Conservation (phyloP, 1,139 yeast species). For the Yamadazyma taylorii region DNA sequence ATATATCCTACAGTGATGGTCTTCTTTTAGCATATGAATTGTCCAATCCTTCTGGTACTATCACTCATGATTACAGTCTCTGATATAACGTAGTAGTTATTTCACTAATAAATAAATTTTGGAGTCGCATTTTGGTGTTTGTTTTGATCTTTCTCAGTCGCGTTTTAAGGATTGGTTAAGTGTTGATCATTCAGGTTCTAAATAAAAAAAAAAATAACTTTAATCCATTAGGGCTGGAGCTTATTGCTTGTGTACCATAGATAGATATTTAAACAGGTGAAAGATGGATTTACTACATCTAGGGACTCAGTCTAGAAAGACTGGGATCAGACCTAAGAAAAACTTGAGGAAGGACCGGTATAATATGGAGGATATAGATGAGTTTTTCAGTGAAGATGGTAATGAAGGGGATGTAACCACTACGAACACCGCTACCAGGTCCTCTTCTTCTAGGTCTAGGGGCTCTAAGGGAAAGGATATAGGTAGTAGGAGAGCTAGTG, state of each 20-base stretch:
- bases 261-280: no score
- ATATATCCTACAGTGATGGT: slow-evolving; percentile 36
- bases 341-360: slow-evolving; percentile 60
- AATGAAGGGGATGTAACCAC: neutral
- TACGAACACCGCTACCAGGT: neutral
- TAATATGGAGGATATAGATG: slow-evolving; percentile 80
- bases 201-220: no score
- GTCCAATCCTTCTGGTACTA: slow-evolving; percentile 1
- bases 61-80: neutral
- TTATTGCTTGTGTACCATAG: no score
- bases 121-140: slow-evolving; percentile 7
- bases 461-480: neutral
- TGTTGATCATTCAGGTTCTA: neutral
- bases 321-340: slow-evolving; percentile 54
- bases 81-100: no score
- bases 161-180: no score
- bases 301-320: slow-evolving; percentile 58
- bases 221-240: no score
- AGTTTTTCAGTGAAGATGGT: slow-evolving; percentile 59
- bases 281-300: slow-evolving; percentile 51
- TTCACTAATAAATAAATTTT: neutral
- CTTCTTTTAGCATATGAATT: slow-evolving; percentile 28
- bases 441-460: neutral
- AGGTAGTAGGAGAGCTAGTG: neutral
- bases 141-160: neutral